Conservation (phyloP, 1,139 yeast genomes). For the Yamadazyma jaroonii region DNA sequence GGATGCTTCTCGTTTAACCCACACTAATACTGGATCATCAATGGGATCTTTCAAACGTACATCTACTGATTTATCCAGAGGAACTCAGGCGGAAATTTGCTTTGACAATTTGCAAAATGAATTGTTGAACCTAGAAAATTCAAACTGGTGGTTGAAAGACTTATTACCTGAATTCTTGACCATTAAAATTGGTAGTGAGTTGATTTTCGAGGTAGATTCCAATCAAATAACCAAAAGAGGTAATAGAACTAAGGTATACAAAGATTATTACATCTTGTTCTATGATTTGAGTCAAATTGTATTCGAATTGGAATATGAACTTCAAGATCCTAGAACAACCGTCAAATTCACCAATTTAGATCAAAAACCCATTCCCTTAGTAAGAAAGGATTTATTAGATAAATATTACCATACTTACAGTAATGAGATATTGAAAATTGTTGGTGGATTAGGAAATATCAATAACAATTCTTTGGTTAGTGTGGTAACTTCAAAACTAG, state of each 20-base stretch:
- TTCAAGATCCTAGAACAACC: constrained; percentile 53
- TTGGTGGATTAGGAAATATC: background rate
- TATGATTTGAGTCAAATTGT: constrained; percentile 70
- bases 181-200: constrained; percentile 42
- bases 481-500: constrained; percentile 15
- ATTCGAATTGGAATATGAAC: constrained; percentile 56
- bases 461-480: constrained; percentile 23
- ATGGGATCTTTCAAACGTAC: constrained; percentile 18
- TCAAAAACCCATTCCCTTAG: constrained; percentile 44
- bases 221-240: constrained; percentile 56
- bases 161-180: constrained; percentile 59
- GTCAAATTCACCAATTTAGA: constrained; percentile 44
- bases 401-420: constrained; percentile 49
- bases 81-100: constrained; percentile 30
- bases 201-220: constrained; percentile 66
- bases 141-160: constrained; percentile 65
- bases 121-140: constrained; percentile 29
- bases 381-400: constrained; percentile 49
- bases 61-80: constrained; percentile 20
- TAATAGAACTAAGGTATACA: constrained; percentile 45
- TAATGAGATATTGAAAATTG: constrained; percentile 16
- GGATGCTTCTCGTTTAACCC: constrained; percentile 17
- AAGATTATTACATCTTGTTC: constrained; percentile 72
- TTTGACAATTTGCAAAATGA: constrained; percentile 29
- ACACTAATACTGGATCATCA: constrained; percentile 24